Evolutionary conservation across 2,329 filamentous ascomycete species (phyloP).

Genomic region (Alternaria rosae): DNA sequence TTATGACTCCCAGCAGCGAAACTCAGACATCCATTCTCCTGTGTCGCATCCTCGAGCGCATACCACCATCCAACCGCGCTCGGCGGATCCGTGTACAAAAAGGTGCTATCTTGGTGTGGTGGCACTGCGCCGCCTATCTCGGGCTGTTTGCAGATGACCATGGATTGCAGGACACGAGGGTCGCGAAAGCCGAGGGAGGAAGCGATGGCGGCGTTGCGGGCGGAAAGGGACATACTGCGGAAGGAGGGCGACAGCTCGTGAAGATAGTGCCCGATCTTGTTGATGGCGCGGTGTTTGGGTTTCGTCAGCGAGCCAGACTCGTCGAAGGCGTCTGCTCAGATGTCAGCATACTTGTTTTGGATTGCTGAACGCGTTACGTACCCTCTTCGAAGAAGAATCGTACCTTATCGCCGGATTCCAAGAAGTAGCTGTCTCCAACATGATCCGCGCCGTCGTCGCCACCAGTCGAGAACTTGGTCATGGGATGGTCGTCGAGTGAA

Average conservation of each 20-base stretch:
- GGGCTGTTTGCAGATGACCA: conserved; percentile 98
- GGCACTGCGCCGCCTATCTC: conserved; percentile 93
- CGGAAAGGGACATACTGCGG: conserved; percentile 61
- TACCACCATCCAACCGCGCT: conserved; percentile 97
- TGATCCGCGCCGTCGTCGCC: conserved; percentile 71
- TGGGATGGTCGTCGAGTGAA: conserved; percentile 81
- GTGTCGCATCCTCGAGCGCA: conserved; percentile 88
- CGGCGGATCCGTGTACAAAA: conserved; percentile 88
- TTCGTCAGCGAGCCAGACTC: conserved; percentile 70
- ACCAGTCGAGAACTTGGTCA: conserved; percentile 93
- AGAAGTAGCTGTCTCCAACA: conserved; percentile 94
- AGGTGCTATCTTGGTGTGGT: conserved; percentile 90
- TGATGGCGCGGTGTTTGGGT: conserved; percentile 85
- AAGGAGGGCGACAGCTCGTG: conserved; percentile 57
- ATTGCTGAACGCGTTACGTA: conserved; percentile 23
- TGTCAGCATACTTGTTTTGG: background rate
- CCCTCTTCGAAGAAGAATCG: conserved; percentile 96
- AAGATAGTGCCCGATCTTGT: conserved; percentile 65
- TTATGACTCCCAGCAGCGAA: conserved; percentile 85
- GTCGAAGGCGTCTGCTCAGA: conserved; percentile 74
- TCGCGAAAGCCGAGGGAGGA: conserved; percentile 75
- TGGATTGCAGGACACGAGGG: conserved; percentile 84
- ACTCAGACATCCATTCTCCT: conserved; percentile 85
- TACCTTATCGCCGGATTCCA: conserved; percentile 86
- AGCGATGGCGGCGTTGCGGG: conserved; percentile 69